Conservation (phyloP, 768 basidiomycete genomes). For the Mycena belliarum region DNA sequence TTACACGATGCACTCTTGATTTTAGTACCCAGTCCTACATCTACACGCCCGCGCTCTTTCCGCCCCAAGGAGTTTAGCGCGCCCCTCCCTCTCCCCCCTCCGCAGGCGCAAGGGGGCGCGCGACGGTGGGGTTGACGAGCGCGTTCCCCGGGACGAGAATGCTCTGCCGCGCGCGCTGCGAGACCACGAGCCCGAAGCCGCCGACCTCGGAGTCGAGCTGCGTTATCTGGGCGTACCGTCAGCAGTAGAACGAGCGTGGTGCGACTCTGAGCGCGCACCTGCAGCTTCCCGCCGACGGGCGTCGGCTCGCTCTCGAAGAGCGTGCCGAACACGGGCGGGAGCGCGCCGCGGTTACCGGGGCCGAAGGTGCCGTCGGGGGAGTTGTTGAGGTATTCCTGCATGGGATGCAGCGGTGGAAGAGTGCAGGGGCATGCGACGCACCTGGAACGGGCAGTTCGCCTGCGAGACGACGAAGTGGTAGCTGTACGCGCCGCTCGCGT, state of each 20-base stretch:
- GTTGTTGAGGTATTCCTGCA: constrained; percentile 35
- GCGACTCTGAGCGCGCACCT: too few relatives aligned
- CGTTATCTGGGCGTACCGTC: constrained; percentile 3
- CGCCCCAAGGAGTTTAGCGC: neutral
- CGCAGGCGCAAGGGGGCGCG: neutral
- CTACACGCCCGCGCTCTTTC: neutral
- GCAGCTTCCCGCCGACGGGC: constrained; percentile 15
- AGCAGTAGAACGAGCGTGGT: too few relatives aligned
- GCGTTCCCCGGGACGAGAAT: constrained; percentile 9
- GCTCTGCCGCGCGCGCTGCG: constrained; percentile 17
- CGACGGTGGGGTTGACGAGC: constrained; percentile 10
- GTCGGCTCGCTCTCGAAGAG: constrained; percentile 21
- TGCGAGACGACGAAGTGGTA: constrained; percentile 48
- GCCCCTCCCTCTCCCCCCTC: neutral
- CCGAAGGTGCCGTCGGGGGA: constrained; percentile 39
- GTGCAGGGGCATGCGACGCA: neutral
- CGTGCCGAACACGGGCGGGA: constrained; percentile 36
- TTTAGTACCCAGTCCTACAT: too few relatives aligned
- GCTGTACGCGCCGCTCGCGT: constrained; percentile 48
- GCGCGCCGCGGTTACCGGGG: constrained; percentile 21
- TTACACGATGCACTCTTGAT: too few relatives aligned
- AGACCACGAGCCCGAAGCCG: constrained; percentile 21
- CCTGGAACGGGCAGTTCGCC: constrained; percentile 28
- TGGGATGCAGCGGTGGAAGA: neutral
- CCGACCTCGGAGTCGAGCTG: constrained; percentile 16